These are phyloP conservation scores for Pyrenula massariospora DNA, from an alignment of 495 filamentous ascomycete species.

Conservation along the genomic window DNA sequence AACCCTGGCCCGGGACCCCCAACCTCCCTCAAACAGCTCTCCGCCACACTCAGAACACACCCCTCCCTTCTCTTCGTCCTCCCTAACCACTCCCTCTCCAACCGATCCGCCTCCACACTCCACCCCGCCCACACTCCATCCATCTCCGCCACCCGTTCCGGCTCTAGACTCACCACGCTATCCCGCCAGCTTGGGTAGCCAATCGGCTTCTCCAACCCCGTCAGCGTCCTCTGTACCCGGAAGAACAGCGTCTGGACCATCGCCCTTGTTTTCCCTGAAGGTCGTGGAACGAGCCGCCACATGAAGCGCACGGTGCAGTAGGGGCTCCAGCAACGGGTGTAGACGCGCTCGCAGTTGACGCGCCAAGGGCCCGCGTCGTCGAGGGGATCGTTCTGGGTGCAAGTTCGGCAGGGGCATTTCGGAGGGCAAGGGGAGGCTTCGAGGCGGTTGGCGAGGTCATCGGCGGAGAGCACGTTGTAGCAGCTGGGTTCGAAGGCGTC, in stretches of 20 bases:
- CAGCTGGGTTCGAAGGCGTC: background rate
- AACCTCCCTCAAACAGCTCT: background rate
- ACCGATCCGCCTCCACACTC: background rate
- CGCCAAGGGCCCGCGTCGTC: background rate
- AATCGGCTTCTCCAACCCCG: background rate
- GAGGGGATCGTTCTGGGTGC: background rate
- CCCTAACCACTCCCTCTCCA: background rate
- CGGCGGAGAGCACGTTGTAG: background rate
- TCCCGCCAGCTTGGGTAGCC: background rate
- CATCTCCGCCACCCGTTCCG: background rate
- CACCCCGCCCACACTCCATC: background rate
- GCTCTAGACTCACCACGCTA: background rate
- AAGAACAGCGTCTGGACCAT: background rate
- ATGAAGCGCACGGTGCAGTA: background rate
- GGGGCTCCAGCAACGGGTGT: background rate
- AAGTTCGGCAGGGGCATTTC: background rate
- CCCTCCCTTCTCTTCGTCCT: background rate
- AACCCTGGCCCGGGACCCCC: background rate
- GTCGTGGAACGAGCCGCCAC: background rate
- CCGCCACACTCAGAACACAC: background rate
- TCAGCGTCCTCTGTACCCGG: background rate
- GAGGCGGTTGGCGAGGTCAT: background rate
- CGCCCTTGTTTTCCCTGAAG: background rate
- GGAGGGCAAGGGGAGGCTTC: background rate
- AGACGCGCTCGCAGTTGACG: background rate